Percentiles rank a stretch among this genome's conserved stretches.
Evolutionary conservation across 2,329 filamentous ascomycete genomes (phyloP).

Genomic region (Neofusicoccum parvum): DNA sequence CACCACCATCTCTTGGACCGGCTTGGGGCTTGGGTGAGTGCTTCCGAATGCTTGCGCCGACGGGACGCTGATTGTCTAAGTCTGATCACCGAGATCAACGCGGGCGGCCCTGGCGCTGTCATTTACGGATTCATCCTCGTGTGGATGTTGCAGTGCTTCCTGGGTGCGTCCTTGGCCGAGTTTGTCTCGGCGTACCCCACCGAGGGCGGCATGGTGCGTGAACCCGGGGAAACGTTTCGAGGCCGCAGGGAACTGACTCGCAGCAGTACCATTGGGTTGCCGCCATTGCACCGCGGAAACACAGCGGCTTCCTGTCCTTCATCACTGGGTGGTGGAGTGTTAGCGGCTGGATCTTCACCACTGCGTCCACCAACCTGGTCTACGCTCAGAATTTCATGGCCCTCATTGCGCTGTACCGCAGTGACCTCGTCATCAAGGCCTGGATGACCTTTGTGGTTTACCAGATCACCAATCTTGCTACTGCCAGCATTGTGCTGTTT

Average conservation of each 20-base stretch:
- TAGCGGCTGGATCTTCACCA: conserved; percentile 23
- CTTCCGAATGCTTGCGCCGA: too few species aligned
- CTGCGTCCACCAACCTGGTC: conserved; percentile 24
- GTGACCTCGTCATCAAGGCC: conserved; percentile 19
- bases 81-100: conserved; percentile 22
- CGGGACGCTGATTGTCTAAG: neutral
- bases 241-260: neutral
- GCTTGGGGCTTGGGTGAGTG: conserved; percentile 21
- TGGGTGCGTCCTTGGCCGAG: conserved; percentile 24
- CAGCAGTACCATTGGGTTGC: conserved; percentile 24
- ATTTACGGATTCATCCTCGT: conserved; percentile 25
- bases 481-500: conserved; percentile 22
- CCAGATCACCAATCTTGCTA: conserved; percentile 22
- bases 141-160: conserved; percentile 23
- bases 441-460: conserved; percentile 25
- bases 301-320: conserved; percentile 23
- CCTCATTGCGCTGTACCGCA: conserved; percentile 21
- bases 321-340: conserved; percentile 23
- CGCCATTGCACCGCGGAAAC: conserved; percentile 22
- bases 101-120: conserved; percentile 23
- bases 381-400: conserved; percentile 25
- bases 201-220: conserved; percentile 23
- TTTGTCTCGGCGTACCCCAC: conserved; percentile 24
- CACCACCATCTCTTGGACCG: conserved; percentile 24
- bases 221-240: too few species aligned